These are phyloP conservation scores for Falciphora oryzae DNA, from an alignment of 2,329 filamentous ascomycete genomes.

Conservation along the genomic window DNA sequence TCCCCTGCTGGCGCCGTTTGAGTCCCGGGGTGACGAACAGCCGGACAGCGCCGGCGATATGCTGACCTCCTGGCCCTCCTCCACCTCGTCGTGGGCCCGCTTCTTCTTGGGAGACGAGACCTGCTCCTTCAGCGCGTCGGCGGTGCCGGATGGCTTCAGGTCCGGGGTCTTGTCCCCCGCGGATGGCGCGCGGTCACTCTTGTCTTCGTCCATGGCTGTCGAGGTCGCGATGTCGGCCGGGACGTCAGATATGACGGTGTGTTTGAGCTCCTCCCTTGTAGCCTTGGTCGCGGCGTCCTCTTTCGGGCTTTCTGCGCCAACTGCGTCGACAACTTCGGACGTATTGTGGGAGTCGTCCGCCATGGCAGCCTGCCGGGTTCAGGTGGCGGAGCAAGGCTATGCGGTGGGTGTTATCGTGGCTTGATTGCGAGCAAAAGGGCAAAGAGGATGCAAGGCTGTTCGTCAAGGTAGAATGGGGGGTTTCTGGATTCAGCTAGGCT, in stretches of 20 bases:
- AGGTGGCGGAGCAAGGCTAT: not conserved
- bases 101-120: conserved; percentile 62
- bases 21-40: conserved; percentile 35
- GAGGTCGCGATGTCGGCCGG: conserved; percentile 18
- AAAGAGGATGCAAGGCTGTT: not conserved
- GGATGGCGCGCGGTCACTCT: conserved; percentile 17
- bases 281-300: conserved; percentile 61
- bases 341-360: conserved; percentile 37
- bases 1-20: conserved; percentile 38
- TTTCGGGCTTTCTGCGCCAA: conserved; percentile 28
- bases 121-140: conserved; percentile 41
- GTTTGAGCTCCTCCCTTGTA: conserved; percentile 57
- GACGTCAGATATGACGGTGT: conserved; percentile 56
- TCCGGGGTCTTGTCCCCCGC: conserved; percentile 26
- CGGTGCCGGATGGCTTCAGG: conserved; percentile 17
- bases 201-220: conserved; percentile 20
- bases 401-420: not conserved
- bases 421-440: not conserved
- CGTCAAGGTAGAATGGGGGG: not conserved
- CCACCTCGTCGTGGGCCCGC: conserved; percentile 53
- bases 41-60: conserved; percentile 24
- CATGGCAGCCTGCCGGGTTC: conserved; percentile 25
- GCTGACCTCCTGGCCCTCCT: conserved; percentile 38
- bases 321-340: conserved; percentile 32
- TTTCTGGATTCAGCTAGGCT: not conserved